Evolutionary conservation across 805 yeast species (phyloP).

Genomic region (Candida maesae): DNA sequence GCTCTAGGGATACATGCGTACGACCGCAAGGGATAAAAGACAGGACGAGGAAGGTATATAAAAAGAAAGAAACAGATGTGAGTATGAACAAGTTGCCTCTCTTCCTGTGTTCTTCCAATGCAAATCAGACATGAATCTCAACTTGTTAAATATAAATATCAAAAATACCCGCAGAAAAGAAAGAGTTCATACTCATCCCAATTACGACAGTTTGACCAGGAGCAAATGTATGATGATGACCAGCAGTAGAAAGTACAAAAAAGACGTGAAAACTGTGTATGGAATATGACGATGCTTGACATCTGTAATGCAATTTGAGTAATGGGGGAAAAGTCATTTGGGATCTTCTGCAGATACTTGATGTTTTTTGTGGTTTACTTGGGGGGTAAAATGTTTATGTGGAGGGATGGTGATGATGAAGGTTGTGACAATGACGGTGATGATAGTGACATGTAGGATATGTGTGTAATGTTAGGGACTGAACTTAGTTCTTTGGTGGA

Average conservation of each 20-base stretch:
- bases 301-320: background rate
- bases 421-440: too few relatives aligned
- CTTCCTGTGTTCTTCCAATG: constrained; percentile 1
- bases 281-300: background rate
- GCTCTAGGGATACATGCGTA: constrained; percentile 2
- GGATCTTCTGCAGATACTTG: constrained; percentile 2
- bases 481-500: constrained; percentile 73
- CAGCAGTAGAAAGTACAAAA: constrained; percentile 2
- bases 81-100: constrained; percentile 13
- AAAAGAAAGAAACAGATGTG: constrained; percentile 4
- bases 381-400: constrained; percentile 4
- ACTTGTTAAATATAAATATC: constrained; percentile 16
- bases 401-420: background rate
- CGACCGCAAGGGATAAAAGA: background rate
- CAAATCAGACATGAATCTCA: constrained; percentile 5
- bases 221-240: background rate
- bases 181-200: background rate
- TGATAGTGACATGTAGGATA: background rate
- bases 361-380: constrained; percentile 1
- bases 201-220: constrained; percentile 2
- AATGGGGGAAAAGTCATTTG: constrained; percentile 1
- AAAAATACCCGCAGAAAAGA: constrained; percentile 6
- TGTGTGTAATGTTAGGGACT: background rate
- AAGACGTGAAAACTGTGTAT: constrained; percentile 4
- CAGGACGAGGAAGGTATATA: constrained; percentile 1